Percentiles rank a stretch among this genome's conserved stretches.
Conservation (phyloP, 2,329 filamentous ascomycete species). For the Epicoccum nigrum region DNA sequence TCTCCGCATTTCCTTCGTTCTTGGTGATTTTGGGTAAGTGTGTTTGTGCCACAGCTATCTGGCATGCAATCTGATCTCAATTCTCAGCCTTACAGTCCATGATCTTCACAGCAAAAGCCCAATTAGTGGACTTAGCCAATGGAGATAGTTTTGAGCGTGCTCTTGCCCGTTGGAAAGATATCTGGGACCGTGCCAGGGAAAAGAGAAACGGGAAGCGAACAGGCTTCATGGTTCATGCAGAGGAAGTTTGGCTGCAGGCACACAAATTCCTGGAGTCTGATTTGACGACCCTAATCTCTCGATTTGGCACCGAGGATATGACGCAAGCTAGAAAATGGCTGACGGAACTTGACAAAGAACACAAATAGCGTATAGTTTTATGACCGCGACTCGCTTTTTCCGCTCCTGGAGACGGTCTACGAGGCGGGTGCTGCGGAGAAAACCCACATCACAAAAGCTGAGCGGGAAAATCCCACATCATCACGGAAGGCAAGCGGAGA, state of each 20-base stretch:
- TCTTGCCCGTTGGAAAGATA: constrained; percentile 9
- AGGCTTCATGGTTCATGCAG: constrained; percentile 2
- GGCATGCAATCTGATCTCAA: background rate
- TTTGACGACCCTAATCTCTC: background rate
- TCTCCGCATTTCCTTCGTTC: background rate
- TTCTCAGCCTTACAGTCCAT: background rate
- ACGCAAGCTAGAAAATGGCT: background rate
- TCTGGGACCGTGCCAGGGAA: background rate
- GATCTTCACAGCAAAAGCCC: background rate
- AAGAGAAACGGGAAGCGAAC: background rate
- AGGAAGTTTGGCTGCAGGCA: constrained; percentile 1
- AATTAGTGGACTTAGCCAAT: background rate
- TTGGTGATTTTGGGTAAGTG: background rate
- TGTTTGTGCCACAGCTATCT: background rate
- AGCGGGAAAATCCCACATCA: background rate
- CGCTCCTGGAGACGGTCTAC: too few relatives aligned
- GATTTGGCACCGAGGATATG: constrained; percentile 2
- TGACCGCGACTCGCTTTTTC: too few relatives aligned
- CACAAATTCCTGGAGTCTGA: background rate
- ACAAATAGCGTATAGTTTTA: background rate
- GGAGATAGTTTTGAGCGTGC: background rate
- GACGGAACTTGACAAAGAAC: background rate
- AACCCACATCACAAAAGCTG: background rate
- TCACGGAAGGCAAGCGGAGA: background rate
- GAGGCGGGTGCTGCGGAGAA: background rate